Base-by-base conservation (phyloP, 2,329 filamentous ascomycete genomes). In the Aspergillus sp. region DNA sequence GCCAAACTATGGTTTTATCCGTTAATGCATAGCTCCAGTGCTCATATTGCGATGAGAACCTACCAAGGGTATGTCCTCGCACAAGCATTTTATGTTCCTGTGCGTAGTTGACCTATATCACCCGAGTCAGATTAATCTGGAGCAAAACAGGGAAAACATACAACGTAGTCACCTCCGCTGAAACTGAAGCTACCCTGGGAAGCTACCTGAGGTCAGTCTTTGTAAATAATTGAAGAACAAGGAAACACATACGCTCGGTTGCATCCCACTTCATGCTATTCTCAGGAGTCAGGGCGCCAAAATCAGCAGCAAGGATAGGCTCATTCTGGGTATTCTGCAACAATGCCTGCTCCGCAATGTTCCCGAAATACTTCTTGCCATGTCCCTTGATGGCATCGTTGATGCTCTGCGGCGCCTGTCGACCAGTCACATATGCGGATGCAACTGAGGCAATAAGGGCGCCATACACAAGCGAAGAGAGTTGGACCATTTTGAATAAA, bases 291-390 rank as follows among this genome's bases (percentile, higher is more conserved):
- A 84, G 68, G 60, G 80, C 74, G 33, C 82, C 82, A 53, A 85
- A 85, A 56, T 84, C 77, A 77, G 78, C 52, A n/a, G 44, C 45
- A 49, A 77, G 72, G 47, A 74, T 73, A 51, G 86, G 78, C 62
- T 86, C 82, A 41, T 75, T 75, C 58, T 80, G 63, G 48, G 85
- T 76, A 35, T 81, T 80, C 10, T 61, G 77, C 37, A 88, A 66
- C 6, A 68, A 72, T 10, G 60, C 58, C 46, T 71, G 72, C 58
- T 82, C 75, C 6, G 58, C 70, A 57, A 82, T 77, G 10, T 74
- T 75, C 50, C 83, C 84, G 43, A 77, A 79, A 66, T 86, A 87
- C 50, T 77, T 71, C 69, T 86, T 86, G 49, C 82, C 82, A 54
- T 78, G 75, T 45, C 75, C 74, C 59, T 78, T 77, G 66, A 84